A percentile compares a stretch with the other conserved stretches of the same genome.
These are phyloP conservation scores for Daldinia bambusicola DNA, from an alignment of 495 filamentous ascomycete genomes.

Conservation along the genomic window DNA sequence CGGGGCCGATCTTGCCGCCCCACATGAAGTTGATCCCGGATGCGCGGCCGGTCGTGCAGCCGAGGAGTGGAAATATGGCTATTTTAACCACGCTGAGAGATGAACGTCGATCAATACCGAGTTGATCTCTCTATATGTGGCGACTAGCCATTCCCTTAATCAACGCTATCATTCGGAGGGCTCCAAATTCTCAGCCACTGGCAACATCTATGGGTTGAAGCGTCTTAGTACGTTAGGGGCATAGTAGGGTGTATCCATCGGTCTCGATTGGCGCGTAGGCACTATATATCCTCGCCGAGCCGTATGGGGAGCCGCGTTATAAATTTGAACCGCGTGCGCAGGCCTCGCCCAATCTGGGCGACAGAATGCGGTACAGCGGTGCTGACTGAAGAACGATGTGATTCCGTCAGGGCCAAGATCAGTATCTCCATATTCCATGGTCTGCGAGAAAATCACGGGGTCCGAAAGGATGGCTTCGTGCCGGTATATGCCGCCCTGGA, in stretches of 20 bases:
- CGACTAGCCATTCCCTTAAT: no score
- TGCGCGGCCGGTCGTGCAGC: constrained; percentile 65
- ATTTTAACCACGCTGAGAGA: background rate
- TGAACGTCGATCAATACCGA: background rate
- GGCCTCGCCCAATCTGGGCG: constrained; percentile 28
- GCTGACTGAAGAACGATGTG: constrained; percentile 51
- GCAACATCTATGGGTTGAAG: background rate
- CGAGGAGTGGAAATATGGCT: no score
- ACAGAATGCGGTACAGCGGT: constrained; percentile 39
- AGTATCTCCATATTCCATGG: constrained; percentile 49
- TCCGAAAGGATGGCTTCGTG: constrained; percentile 48
- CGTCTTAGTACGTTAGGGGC: no score
- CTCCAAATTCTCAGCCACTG: background rate
- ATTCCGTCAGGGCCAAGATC: constrained; percentile 52
- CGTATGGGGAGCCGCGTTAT: constrained; percentile 19
- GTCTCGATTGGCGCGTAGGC: constrained; percentile 23
- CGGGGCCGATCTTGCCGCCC: constrained; percentile 74
- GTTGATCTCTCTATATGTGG: background rate
- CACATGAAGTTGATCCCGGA: constrained; percentile 80
- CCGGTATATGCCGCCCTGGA: constrained; percentile 53
- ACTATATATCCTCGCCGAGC: constrained; percentile 21
- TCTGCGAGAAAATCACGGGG: constrained; percentile 50
- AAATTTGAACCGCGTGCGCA: constrained; percentile 9
- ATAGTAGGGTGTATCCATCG: constrained; percentile 7
- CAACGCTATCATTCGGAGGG: no score